Percentiles rank a stretch among this genome's conserved stretches.
These are phyloP conservation scores for Balamuthia mandrillaris DNA, from an alignment of 208 protist species.

Conservation along the genomic window DNA sequence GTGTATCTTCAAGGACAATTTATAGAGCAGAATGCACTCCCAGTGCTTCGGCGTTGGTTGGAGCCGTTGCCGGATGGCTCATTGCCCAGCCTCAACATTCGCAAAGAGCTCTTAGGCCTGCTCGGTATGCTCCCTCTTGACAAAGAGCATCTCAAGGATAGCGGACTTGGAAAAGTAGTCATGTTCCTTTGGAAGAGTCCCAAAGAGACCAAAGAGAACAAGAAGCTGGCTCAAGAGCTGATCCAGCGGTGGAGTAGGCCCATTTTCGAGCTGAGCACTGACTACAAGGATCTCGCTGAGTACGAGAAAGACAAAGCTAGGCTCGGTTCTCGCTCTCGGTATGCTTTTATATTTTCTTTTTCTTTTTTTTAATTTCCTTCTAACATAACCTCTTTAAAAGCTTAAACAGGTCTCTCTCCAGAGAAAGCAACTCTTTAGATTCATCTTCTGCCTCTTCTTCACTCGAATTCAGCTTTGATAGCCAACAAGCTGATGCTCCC, in stretches of 20 bases:
- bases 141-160: slow-evolving; percentile 2
- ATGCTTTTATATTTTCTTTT: background rate
- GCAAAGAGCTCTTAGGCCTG: background rate
- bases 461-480: no score
- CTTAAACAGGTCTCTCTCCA: no score
- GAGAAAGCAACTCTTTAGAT: no score
- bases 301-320: background rate
- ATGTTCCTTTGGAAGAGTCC: slow-evolving; percentile 26
- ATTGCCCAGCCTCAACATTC: slow-evolving; percentile 16
- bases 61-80: background rate
- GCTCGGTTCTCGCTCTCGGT: background rate
- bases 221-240: slow-evolving; percentile 13
- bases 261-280: slow-evolving; percentile 10
- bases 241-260: slow-evolving; percentile 26
- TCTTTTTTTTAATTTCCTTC: slow-evolving; percentile 3
- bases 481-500: no score
- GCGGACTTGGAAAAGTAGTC: background rate
- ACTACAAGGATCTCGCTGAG: background rate
- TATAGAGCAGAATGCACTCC: background rate
- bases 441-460: slow-evolving; percentile 14
- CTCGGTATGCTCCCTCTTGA: background rate
- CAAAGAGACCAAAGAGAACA: slow-evolving; percentile 36
- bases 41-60: background rate
- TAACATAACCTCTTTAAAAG: background rate
- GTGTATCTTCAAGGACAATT: background rate